Evolutionary conservation across 73 alveolate species (phyloP), one percentile per base, ranked within the genome.

Genomic region (Blepharisma japonicum): DNA sequence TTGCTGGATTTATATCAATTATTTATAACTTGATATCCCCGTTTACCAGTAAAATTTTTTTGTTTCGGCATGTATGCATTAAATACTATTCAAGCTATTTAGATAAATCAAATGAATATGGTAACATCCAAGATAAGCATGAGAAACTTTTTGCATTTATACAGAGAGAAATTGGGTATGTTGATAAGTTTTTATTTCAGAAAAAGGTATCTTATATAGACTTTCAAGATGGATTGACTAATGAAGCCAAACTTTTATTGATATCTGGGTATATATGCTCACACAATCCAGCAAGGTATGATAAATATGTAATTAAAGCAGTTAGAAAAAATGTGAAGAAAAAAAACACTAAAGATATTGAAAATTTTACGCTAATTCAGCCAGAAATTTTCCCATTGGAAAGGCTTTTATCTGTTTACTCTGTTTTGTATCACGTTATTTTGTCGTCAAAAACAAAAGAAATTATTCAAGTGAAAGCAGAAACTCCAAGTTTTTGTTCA

Each of bases 401-500:
- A 25, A 61, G 74, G 23, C 74, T 61, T 61, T 39, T 14, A 25
- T 8, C 50, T 14, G 46, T 61, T 61, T 61, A 14, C 39, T 61
- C 39, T 1, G 14, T n/a, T 14, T 61, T 61, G 14, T 61, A 61
- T 5, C 11, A 25, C 23, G 18, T 61, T 61, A 61, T 9, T 61
- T 14, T 8, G 5, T 14, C 14, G n/a, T 53, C 27, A 11, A 53
- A 53, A 53, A 53, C n/a, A 11, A 53, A 11, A 14, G 6, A 53
- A 14, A 14, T 53, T 14, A 11, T 53, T 14, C n/a, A 53, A 11
- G 23, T 20, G 23, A 11, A 11, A 0, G 23, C 23, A 0, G 74
- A 61, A 61, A 61, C 74, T 25, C 74, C 74, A 18, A 8, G 18
- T 4, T 61, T 61, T 5, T 61, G 74, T 25, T 61, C 74, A 2